A percentile compares a stretch with the other conserved stretches of the same genome.
Conservation (phyloP, 2,329 filamentous ascomycete genomes). For the Fusarium albidum region DNA sequence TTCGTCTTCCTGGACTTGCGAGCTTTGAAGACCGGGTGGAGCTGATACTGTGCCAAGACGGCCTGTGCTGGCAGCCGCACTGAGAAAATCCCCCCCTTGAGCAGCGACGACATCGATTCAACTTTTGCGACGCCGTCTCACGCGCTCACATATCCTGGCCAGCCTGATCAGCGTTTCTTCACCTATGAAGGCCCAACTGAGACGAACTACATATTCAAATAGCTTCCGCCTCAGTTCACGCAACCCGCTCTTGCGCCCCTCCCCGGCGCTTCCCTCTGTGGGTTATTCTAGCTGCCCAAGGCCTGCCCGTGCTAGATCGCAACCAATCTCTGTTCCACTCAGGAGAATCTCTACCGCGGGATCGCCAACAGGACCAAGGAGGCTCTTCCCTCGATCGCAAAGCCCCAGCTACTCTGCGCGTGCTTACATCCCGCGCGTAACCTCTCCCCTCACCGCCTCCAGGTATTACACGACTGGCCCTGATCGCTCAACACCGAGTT, state of each 20-base stretch:
- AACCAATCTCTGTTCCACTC: slow-evolving; percentile 17
- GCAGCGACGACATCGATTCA: slow-evolving; percentile 33
- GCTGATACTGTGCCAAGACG: slow-evolving; percentile 30
- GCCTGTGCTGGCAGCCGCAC: slow-evolving; percentile 35
- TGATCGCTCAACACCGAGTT: background rate
- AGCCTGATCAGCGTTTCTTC: slow-evolving; percentile 14
- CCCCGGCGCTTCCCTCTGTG: slow-evolving; percentile 25
- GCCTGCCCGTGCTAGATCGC: slow-evolving; percentile 23
- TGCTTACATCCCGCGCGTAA: background rate
- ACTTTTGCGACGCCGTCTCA: slow-evolving; percentile 25
- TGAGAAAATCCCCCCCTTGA: slow-evolving; percentile 30
- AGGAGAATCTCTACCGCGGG: slow-evolving; percentile 17
- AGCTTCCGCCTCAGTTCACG: slow-evolving; percentile 13
- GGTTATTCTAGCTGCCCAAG: slow-evolving; percentile 18
- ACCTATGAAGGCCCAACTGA: slow-evolving; percentile 37
- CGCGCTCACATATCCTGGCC: slow-evolving; percentile 25
- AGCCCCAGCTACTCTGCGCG: background rate
- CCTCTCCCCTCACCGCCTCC: background rate
- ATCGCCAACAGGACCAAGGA: slow-evolving; percentile 1
- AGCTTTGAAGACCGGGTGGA: slow-evolving; percentile 25
- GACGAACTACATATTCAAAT: slow-evolving; percentile 24
- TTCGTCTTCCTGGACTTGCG: slow-evolving; percentile 4
- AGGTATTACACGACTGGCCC: slow-evolving; percentile 17
- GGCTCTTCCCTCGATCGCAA: background rate
- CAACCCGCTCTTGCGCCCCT: slow-evolving; percentile 14